A percentile compares a stretch with the other conserved stretches of the same genome.
phyloP scores from a whole-genome alignment of 2,329 filamentous ascomycete genomes.

The Microdochium trichocladiopsis region DNA sequence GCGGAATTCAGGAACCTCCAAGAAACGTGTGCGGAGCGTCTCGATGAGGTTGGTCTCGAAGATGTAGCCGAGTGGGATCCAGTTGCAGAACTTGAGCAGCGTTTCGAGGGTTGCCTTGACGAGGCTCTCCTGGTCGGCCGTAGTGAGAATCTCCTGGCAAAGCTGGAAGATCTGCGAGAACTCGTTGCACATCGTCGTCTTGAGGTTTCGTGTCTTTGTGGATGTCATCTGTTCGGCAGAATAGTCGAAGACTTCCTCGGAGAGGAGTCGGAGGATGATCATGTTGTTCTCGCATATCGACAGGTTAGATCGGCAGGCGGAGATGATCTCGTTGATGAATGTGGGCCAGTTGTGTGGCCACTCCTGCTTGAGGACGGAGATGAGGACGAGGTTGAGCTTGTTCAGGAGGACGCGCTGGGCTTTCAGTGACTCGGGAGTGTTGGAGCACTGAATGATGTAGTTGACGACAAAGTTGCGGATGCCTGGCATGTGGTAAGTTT shows the following conservation, averaged over 20 bases:
- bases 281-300: slow-evolving; percentile 99
- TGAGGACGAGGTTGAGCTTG: slow-evolving; percentile 95
- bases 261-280: slow-evolving; percentile 90
- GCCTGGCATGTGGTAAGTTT: slow-evolving; percentile 41
- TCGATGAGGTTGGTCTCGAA: slow-evolving; percentile 97
- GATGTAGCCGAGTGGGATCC: slow-evolving; percentile 97
- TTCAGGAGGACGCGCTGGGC: slow-evolving; percentile 85
- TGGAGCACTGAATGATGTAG: slow-evolving; percentile 93
- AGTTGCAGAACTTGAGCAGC: slow-evolving; percentile 92
- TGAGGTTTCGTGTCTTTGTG: slow-evolving; percentile 89
- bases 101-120: slow-evolving; percentile 97
- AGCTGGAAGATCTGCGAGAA: slow-evolving; percentile 98
- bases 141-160: slow-evolving; percentile 90
- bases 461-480: slow-evolving; percentile 99
- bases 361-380: slow-evolving; percentile 97
- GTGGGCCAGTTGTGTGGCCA: slow-evolving; percentile 99
- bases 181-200: slow-evolving; percentile 97
- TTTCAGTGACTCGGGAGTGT: slow-evolving; percentile 80
- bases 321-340: slow-evolving; percentile 99
- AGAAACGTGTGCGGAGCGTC: slow-evolving; percentile 83
- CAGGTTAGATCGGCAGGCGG: slow-evolving; percentile 88
- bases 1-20: slow-evolving; percentile 89
- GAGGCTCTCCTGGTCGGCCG: slow-evolving; percentile 78
- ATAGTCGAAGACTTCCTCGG: slow-evolving; percentile 98
- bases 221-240: slow-evolving; percentile 99